A percentile compares a stretch with the other conserved stretches of the same genome.
Evolutionary conservation across 139 green algal species (phyloP).

Genomic region (Volvox reticuliferus): DNA sequence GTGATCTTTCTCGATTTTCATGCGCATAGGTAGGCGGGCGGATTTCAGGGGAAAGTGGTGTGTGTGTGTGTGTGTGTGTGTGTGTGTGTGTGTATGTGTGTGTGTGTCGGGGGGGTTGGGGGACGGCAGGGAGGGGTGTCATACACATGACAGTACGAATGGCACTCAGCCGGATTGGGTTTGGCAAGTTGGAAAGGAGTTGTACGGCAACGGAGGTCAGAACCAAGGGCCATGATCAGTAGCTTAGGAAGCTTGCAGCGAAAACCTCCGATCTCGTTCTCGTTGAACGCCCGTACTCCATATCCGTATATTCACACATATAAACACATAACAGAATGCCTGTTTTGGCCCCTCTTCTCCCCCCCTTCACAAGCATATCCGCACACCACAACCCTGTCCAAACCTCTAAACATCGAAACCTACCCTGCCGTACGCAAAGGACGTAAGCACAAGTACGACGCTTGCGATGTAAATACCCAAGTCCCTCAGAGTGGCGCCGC

Average conservation of each 20-base stretch:
- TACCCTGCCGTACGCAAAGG: slow-evolving; percentile 49
- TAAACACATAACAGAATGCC: background rate
- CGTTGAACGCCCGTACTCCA: background rate
- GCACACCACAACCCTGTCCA: background rate
- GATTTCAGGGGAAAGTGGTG: no score
- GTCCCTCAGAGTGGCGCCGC: slow-evolving; percentile 87
- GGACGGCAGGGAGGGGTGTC: no score
- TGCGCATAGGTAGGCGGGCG: no score
- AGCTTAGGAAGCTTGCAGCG: no score
- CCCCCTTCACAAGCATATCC: background rate
- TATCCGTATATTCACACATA: background rate
- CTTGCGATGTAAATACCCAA: slow-evolving; percentile 65
- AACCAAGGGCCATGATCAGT: background rate
- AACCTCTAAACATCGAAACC: background rate
- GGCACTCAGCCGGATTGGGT: no score
- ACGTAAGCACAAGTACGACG: slow-evolving; percentile 27
- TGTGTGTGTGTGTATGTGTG: no score
- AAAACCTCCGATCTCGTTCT: no score
- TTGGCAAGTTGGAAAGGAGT: background rate
- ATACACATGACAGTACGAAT: no score
- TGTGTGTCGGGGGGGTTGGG: no score
- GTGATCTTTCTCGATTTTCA: slow-evolving; percentile 45
- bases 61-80: no score
- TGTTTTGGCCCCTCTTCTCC: no score
- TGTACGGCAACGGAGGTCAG: background rate